Conservation (phyloP, 179 eudicot species). For the Pouteria campechiana region DNA sequence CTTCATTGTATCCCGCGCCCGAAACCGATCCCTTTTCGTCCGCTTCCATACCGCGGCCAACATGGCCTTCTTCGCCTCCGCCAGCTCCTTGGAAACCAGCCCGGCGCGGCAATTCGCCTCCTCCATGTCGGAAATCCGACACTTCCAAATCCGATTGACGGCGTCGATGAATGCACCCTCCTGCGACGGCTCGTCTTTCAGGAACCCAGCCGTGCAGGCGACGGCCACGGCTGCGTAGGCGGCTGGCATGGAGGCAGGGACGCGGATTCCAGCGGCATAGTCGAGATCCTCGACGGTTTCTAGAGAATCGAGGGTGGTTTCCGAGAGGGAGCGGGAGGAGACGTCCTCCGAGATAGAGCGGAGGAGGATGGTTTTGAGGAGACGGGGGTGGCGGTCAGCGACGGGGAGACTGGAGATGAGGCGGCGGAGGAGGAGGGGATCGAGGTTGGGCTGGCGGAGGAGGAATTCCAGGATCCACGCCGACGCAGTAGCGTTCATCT, state of each 20-base stretch:
- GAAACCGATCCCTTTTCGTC: conserved; percentile 15
- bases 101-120: conserved; percentile 10
- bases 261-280: conserved; percentile 6
- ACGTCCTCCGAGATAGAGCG: conserved; percentile 33
- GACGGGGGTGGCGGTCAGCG: conserved; percentile 9
- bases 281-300: conserved; percentile 40
- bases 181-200: conserved; percentile 14
- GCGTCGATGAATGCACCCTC: conserved; percentile 28
- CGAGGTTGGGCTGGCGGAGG: conserved; percentile 32
- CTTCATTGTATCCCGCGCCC: conserved; percentile 24
- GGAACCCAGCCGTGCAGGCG: conserved; percentile 40
- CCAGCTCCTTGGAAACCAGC: conserved; percentile 35
- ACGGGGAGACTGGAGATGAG: conserved; percentile 32
- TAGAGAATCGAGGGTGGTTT: conserved; percentile 26
- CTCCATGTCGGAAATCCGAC: conserved; percentile 30
- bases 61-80: conserved; percentile 29
- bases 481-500: too few species aligned
- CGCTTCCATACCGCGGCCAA: conserved; percentile 49
- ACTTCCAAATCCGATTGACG: conserved; percentile 55
- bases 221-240: conserved; percentile 60
- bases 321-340: conserved; percentile 18
- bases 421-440: conserved; percentile 19
- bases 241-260: conserved; percentile 22
- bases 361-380: conserved; percentile 33
- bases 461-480: conserved; percentile 63